Evolutionary conservation across 371 early-diverging fungal genomes (phyloP), one percentile per base, ranked within the genome.

Genomic region (Syncephalis plumigaleata): DNA sequence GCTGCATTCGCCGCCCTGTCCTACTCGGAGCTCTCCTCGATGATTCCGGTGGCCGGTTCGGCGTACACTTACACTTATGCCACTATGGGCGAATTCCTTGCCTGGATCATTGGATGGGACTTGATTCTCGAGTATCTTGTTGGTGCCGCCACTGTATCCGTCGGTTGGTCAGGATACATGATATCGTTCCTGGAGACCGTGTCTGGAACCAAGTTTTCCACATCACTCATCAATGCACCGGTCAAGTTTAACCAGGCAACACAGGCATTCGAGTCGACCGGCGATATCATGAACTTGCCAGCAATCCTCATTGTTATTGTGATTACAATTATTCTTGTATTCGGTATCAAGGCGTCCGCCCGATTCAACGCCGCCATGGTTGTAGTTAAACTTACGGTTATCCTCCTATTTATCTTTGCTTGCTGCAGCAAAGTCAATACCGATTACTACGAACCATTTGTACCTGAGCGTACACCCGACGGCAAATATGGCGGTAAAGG

Each of bases 21-120:
- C 44, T 87, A 87, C 53, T 73, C 84, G 22, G 88, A 87, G 61
- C 64, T 87, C 64, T 77, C 87, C 1, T 73, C 81, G 17, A 79
- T 81, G 80, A 77, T 87, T 37, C 88, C 88, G 3, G 75, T 85
- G 11, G 70, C 86, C 17, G 88, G 88, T 18, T 84, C 84, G 0
- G 80, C 86, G 8, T 87, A 84, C 53, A 80, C 87, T 0, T 86
- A 82, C 49, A 71, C 82, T 9, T 86, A 85, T 49, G 82, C 84
- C 1, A 83, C 86, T 1, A 69, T 86, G 65, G 88, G 88, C 21
- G 87, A 87, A 65, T 63, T 84, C 37, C 57, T 81, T 16, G 86
- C 74, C 1, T 87, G 84, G 84, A 76, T 75, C 23, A 75, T 87
- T 49, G 85, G 84, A 18, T 87, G 88, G 88, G 76, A 84, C 59